Percentiles rank a stretch among this genome's conserved stretches.
These are phyloP conservation scores for Carex cristatella DNA, from an alignment of 176 grass and related monocot species.

Conservation along the genomic window DNA sequence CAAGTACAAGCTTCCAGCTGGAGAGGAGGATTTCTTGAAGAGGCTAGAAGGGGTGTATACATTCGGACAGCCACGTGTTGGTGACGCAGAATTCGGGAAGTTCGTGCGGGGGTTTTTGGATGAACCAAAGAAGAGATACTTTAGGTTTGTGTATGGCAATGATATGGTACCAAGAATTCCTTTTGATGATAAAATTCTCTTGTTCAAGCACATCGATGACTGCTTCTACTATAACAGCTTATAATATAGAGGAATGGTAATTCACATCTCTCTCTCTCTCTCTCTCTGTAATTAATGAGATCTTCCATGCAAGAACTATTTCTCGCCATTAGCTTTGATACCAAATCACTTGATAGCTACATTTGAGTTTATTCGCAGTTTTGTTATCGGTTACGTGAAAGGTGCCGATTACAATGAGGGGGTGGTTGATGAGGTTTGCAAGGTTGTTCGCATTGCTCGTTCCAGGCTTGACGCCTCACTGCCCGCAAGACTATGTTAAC, in stretches of 20 bases:
- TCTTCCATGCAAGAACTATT: slow-evolving; percentile 50
- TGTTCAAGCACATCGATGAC: slow-evolving; percentile 36
- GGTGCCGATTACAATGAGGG: slow-evolving; percentile 56
- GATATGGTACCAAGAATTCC: slow-evolving; percentile 36
- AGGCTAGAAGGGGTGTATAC: slow-evolving; percentile 34
- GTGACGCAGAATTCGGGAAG: slow-evolving; percentile 16
- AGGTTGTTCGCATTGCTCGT: slow-evolving; percentile 39
- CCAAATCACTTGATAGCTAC: slow-evolving; percentile 56
- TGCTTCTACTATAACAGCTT: slow-evolving; percentile 35
- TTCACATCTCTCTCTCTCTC: neutral
- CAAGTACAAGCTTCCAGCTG: too few relatives aligned
- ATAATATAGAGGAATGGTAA: slow-evolving; percentile 32
- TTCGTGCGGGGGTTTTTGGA: slow-evolving; percentile 19
- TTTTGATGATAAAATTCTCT: slow-evolving; percentile 26
- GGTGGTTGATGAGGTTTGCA: slow-evolving; percentile 35
- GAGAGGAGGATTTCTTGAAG: slow-evolving; percentile 23
- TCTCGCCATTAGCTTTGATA: slow-evolving; percentile 42
- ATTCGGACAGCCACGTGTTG: slow-evolving; percentile 39
- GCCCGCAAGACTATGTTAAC: slow-evolving; percentile 74
- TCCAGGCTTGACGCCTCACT: slow-evolving; percentile 62
- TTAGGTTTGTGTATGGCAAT: slow-evolving; percentile 36
- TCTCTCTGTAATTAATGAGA: neutral
- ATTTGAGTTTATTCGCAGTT: slow-evolving; percentile 53
- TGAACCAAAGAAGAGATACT: slow-evolving; percentile 16
- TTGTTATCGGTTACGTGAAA: slow-evolving; percentile 29